Percentiles rank a stretch among this genome's conserved stretches.
phyloP scores from a whole-genome alignment of 257 asterid species.

The Catharanthus roseus region DNA sequence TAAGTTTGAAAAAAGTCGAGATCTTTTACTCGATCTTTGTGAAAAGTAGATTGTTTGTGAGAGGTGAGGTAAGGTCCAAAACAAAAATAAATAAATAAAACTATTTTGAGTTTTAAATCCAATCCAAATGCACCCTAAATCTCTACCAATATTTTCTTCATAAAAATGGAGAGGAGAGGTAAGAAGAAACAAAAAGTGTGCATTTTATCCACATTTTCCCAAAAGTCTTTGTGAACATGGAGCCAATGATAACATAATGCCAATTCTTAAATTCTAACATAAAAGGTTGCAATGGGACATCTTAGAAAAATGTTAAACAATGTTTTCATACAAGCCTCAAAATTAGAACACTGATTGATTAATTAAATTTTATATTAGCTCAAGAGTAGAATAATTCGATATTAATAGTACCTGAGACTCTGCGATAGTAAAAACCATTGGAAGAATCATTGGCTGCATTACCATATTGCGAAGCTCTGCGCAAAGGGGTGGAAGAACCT shows the following conservation, averaged over 20 bases:
- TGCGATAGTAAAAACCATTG: constrained; percentile 98
- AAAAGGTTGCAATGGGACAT: neutral
- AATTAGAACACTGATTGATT: neutral
- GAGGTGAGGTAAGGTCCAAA: too few species aligned
- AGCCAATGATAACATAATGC: neutral
- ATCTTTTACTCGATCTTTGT: too few species aligned
- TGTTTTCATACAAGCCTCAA: neutral
- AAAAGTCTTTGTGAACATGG: neutral
- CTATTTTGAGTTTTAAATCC: too few species aligned
- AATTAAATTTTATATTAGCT: neutral
- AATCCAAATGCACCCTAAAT: too few species aligned
- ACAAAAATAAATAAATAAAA: too few species aligned
- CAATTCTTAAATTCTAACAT: neutral
- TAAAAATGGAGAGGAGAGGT: neutral
- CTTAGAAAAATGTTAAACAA: neutral
- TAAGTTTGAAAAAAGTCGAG: too few species aligned
- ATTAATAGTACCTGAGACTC: constrained; percentile 75
- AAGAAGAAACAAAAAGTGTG: neutral
- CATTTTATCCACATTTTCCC: neutral
- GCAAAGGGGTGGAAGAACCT: constrained; percentile 99
- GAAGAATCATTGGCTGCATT: constrained; percentile 98
- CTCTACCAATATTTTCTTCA: neutral
- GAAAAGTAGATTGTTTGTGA: too few species aligned
- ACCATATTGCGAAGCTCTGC: constrained; percentile 98
- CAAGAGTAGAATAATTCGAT: constrained; percentile 18